Conservation (phyloP, 2,329 filamentous ascomycete genomes). For the Ilyonectria destructans region DNA sequence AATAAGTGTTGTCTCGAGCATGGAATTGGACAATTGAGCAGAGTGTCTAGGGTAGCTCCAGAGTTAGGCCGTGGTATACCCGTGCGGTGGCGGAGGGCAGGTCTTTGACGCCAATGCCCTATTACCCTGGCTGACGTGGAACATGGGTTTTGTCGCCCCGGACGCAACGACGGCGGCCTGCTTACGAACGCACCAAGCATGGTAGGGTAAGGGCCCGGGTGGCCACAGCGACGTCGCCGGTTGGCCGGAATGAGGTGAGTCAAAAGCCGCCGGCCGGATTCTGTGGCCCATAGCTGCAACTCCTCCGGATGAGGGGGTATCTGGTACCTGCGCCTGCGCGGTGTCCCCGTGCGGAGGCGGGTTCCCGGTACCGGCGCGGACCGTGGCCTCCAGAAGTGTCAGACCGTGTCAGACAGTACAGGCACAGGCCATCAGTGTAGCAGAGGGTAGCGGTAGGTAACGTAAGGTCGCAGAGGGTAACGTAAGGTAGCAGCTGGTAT, state of each 20-base stretch:
- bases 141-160: conserved; percentile 1
- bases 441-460: too few species aligned
- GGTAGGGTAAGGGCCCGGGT: conserved; percentile 5
- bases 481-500: not conserved
- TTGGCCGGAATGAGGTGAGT: conserved; percentile 21
- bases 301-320: conserved; percentile 18
- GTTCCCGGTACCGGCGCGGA: conserved; percentile 22
- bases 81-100: not conserved
- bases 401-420: not conserved
- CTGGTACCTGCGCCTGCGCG: conserved; percentile 7
- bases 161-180: conserved; percentile 4
- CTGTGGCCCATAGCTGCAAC: not conserved
- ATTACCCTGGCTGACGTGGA: not conserved
- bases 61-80: not conserved
- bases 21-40: not conserved
- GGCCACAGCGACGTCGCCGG: not conserved
- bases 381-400: not conserved
- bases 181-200: conserved; percentile 23
- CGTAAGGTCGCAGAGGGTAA: too few species aligned
- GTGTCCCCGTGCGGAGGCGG: conserved; percentile 14
- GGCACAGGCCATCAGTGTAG: too few species aligned
- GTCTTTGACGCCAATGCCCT: not conserved
- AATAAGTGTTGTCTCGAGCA: not conserved
- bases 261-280: not conserved
- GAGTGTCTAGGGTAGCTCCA: not conserved